phyloP scores from a whole-genome alignment of 2,329 filamentous ascomycete species.

The Aspergillus uvarum region DNA sequence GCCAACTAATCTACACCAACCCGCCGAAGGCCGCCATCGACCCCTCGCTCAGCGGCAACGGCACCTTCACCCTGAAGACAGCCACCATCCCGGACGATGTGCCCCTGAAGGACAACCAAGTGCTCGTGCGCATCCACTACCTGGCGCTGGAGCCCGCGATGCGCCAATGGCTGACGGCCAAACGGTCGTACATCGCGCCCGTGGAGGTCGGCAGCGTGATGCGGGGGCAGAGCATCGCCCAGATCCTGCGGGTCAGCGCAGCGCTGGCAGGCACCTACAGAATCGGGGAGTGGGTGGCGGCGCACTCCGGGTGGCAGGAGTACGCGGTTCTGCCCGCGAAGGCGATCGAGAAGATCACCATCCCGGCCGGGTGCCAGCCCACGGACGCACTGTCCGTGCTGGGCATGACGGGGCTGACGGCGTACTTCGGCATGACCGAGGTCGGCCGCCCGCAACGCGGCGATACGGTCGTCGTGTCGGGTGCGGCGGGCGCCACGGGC shows the following conservation, averaged over 20 bases:
- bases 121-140: slow-evolving; percentile 62
- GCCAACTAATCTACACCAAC: slow-evolving; percentile 39
- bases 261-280: slow-evolving; percentile 28
- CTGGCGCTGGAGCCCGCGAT: slow-evolving; percentile 73
- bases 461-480: slow-evolving; percentile 74
- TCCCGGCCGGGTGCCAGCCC: slow-evolving; percentile 48
- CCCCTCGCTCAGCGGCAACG: slow-evolving; percentile 31
- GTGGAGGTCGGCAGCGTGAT: slow-evolving; percentile 68
- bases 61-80: slow-evolving; percentile 38
- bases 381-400: slow-evolving; percentile 63
- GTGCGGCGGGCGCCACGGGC: slow-evolving; percentile 75
- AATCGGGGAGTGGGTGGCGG: slow-evolving; percentile 51
- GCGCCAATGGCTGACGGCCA: slow-evolving; percentile 66
- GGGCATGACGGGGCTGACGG: slow-evolving; percentile 70
- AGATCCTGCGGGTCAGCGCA: slow-evolving; percentile 59
- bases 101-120: slow-evolving; percentile 50
- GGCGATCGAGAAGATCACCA: slow-evolving; percentile 45
- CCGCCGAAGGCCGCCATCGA: slow-evolving; percentile 36
- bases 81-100: slow-evolving; percentile 28
- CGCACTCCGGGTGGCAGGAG: slow-evolving; percentile 64
- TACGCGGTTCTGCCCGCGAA: slow-evolving; percentile 60
- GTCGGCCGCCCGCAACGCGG: slow-evolving; percentile 67
- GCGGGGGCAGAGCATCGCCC: slow-evolving; percentile 62
- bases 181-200: slow-evolving; percentile 65
- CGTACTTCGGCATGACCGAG: slow-evolving; percentile 71